Base-by-base conservation (phyloP, 192 early-diverging fungal genomes). In the Coemansia sp. region DNA sequence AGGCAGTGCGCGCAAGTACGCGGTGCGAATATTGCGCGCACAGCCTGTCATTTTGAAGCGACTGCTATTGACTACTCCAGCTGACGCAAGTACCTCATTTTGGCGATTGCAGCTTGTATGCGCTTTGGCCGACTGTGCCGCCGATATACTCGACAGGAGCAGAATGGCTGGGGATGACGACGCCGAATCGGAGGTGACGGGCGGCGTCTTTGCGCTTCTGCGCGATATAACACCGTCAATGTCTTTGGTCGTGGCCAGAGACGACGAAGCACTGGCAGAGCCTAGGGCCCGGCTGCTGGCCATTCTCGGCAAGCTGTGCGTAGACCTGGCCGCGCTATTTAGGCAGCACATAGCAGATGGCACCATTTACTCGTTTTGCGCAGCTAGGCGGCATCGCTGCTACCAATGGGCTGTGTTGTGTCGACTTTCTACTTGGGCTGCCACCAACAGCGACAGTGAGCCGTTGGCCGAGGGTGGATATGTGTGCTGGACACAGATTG, bases 401-500 rank as follows among this genome's bases (percentile, higher is more conserved):
- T 80, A 80, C 58, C 77, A 80, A 58, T 80, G 77, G 77, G 71
- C 77, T 2, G 68, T 69, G 0, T 47, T 80, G 0, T 80, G 77
- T 15, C 77, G 62, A 3, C 15, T 67, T 5, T 43, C 61, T 32
- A 71, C 77, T 0, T 74, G 77, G 72, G 35, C 71, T 17, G 17
- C 67, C 0, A 19, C 38, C 36, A 43, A 2, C 14, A 39, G 12
- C 51, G 15, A 27, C 41, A 25, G 15, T 15, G 66, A 62, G 24
- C 59, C 71, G 3, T 7, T 56, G 24, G 76, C 77, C 17, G 68
- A 68, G 32, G 62, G 68, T 32, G 54, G 68, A 12, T 68, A 64
- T 0, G 9, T 71, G n/a, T 71, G 77, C 54, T 80, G 71, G 71
- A 45, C 74, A 22, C 77, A 80, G 25, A 60, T 69, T 10, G 2